Percentiles rank a stretch among this genome's conserved stretches.
Conservation (phyloP, 192 early-diverging fungal genomes). For the Backusella westeae region DNA sequence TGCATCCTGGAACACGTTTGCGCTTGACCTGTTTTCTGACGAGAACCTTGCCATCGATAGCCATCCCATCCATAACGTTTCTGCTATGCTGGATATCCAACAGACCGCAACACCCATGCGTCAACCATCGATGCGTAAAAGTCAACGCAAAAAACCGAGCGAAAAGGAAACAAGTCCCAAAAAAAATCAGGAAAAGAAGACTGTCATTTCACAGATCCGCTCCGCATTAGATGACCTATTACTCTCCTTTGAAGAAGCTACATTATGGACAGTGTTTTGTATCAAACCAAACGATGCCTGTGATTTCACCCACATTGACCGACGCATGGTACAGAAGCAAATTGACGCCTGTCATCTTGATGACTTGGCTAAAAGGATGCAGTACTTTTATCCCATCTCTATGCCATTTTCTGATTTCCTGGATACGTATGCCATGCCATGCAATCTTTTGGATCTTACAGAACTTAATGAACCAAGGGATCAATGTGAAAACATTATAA, state of each 20-base stretch:
- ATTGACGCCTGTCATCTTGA: constrained; percentile 63
- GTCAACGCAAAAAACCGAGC: neutral
- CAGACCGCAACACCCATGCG: constrained; percentile 67
- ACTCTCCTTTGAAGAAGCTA: constrained; percentile 71
- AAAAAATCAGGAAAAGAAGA: constrained; percentile 4
- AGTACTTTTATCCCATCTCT: constrained; percentile 63
- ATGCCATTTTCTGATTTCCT: constrained; percentile 72
- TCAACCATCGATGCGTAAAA: constrained; percentile 61
- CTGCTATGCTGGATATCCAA: constrained; percentile 69
- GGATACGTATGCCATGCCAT: constrained; percentile 49
- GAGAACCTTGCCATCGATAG: constrained; percentile 64
- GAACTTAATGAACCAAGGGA: constrained; percentile 17
- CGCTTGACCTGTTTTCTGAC: constrained; percentile 70
- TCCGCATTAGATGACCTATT: constrained; percentile 73
- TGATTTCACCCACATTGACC: constrained; percentile 64
- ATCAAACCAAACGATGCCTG: constrained; percentile 62
- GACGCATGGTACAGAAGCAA: constrained; percentile 66
- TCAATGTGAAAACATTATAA: constrained; percentile 38
- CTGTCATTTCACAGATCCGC: constrained; percentile 53
- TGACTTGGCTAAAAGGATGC: constrained; percentile 59
- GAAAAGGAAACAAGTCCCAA: neutral
- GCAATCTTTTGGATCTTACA: constrained; percentile 23
- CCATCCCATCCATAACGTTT: constrained; percentile 67
- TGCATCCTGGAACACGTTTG: constrained; percentile 68
- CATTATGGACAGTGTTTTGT: constrained; percentile 82